Conservation (phyloP, 2,329 filamentous ascomycete genomes). For the Sclerotinia borealis region DNA sequence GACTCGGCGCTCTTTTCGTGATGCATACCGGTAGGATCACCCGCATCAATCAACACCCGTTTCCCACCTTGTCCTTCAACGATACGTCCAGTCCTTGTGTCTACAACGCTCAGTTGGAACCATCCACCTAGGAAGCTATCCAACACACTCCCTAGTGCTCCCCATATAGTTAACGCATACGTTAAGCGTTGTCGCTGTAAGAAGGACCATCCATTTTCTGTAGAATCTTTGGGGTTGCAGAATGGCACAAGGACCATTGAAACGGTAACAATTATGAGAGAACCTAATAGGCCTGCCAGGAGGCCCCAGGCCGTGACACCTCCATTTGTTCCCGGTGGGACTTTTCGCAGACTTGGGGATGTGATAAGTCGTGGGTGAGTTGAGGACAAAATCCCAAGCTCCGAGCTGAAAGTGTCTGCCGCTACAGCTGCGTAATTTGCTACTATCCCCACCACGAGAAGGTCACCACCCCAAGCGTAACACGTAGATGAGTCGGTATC, state of each 20-base stretch:
- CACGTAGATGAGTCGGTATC: conserved; percentile 35
- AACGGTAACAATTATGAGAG: conserved; percentile 57
- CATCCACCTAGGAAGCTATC: conserved; percentile 84
- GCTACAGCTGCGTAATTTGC: conserved; percentile 87
- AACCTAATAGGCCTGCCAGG: conserved; percentile 65
- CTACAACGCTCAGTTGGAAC: conserved; percentile 79
- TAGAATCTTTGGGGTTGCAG: conserved; percentile 39
- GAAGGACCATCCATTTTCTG: conserved; percentile 44
- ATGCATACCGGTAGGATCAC: conserved; percentile 28
- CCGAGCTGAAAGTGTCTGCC: conserved; percentile 90
- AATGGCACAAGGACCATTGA: conserved; percentile 65
- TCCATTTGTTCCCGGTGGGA: conserved; percentile 89
- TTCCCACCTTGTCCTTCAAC: conserved; percentile 78
- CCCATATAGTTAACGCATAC: conserved; percentile 60
- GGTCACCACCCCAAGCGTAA: conserved; percentile 55
- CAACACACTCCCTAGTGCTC: conserved; percentile 71
- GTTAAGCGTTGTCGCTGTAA: conserved; percentile 45
- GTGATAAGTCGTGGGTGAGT: conserved; percentile 79
- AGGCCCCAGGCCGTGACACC: conserved; percentile 76
- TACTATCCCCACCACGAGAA: conserved; percentile 60
- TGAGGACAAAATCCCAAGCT: conserved; percentile 83
- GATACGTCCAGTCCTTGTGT: conserved; percentile 77
- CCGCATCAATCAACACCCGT: conserved; percentile 44
- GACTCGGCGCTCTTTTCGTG: conserved; percentile 38
- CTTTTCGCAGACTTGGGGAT: conserved; percentile 65